These are phyloP conservation scores for Ophioceras dolichostomum DNA, from an alignment of 2,329 filamentous ascomycete genomes.

Conservation along the genomic window DNA sequence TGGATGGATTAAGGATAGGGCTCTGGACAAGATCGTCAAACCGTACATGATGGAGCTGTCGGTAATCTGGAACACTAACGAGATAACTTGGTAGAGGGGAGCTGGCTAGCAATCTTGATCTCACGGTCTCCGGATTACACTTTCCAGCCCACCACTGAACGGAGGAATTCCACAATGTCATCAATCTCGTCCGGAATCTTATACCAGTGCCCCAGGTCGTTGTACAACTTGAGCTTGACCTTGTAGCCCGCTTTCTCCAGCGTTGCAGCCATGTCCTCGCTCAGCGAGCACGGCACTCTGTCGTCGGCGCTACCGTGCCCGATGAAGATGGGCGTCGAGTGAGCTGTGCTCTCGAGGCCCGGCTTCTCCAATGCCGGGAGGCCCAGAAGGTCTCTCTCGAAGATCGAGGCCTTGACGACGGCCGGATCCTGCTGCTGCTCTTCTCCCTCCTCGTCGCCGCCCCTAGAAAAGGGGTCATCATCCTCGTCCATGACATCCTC, in stretches of 20 bases:
- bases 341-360: constrained; percentile 3
- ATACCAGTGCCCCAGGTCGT: constrained; percentile 32
- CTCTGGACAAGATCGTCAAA: not conserved
- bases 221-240: constrained; percentile 26
- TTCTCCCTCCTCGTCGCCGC: too few species aligned
- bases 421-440: too few species aligned
- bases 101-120: too few species aligned
- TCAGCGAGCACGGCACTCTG: constrained; percentile 21
- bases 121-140: too few species aligned
- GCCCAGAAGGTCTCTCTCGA: too few species aligned
- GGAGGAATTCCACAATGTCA: constrained; percentile 25
- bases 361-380: not conserved
- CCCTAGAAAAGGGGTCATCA: too few species aligned
- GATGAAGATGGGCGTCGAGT: constrained; percentile 26
- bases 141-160: not conserved
- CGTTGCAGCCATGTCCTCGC: constrained; percentile 15
- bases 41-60: constrained; percentile 1
- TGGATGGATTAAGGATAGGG: not conserved
- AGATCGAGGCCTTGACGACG: too few species aligned
- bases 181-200: constrained; percentile 33
- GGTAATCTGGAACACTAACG: too few species aligned
- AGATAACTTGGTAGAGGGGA: too few species aligned
- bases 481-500: too few species aligned
- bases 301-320: constrained; percentile 27
- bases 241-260: constrained; percentile 19